Conservation (phyloP, 1,139 yeast species). For the Meyerozyma carpophila region DNA sequence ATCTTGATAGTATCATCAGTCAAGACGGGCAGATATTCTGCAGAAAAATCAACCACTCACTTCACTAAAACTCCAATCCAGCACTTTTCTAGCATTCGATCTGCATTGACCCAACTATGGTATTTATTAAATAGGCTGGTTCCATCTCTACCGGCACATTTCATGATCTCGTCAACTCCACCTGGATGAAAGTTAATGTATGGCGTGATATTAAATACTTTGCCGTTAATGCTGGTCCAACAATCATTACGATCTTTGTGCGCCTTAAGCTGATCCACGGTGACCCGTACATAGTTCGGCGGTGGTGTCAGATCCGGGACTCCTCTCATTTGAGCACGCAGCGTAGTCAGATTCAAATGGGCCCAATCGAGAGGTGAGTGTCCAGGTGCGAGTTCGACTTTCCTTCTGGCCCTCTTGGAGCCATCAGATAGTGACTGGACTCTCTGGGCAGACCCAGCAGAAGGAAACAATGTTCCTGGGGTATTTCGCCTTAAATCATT, state of each 20-base stretch:
- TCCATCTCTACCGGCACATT: conserved; percentile 82
- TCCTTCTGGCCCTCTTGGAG: conserved; percentile 26
- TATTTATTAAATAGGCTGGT: conserved; percentile 73
- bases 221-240: conserved; percentile 81
- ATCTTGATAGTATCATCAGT: conserved; percentile 54
- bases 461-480: conserved; percentile 21
- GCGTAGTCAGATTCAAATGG: conserved; percentile 35
- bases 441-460: conserved; percentile 39
- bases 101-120: conserved; percentile 88
- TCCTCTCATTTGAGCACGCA: conserved; percentile 32
- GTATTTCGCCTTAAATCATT: background rate
- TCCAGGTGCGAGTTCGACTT: conserved; percentile 69
- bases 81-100: conserved; percentile 74
- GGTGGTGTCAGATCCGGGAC: conserved; percentile 37
- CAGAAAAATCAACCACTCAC: background rate
- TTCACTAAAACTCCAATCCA: conserved; percentile 53
- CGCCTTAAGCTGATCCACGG: conserved; percentile 51
- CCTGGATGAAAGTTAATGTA: conserved; percentile 91
- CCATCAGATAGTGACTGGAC: conserved; percentile 12
- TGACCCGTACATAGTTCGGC: conserved; percentile 45
- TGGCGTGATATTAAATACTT: conserved; percentile 79
- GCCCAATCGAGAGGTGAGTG: conserved; percentile 92
- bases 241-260: conserved; percentile 64
- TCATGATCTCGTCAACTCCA: conserved; percentile 72
- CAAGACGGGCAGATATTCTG: conserved; percentile 7